Conservation (phyloP, 176 grass and related monocot genomes). For the Pharus latifolius region DNA sequence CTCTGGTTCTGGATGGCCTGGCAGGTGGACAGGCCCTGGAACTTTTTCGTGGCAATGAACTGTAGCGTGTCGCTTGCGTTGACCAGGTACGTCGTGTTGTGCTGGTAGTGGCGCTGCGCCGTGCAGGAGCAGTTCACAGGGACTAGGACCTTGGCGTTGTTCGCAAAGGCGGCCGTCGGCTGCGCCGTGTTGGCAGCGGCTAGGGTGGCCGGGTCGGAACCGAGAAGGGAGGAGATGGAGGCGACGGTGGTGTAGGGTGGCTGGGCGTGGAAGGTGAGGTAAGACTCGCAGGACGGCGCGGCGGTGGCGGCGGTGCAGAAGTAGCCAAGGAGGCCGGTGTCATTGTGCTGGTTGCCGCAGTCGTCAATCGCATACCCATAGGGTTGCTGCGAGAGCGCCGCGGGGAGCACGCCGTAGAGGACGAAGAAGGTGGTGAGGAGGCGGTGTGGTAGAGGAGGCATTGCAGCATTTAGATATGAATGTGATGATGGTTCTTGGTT, state of each 20-base stretch:
- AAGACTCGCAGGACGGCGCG: conserved; percentile 37
- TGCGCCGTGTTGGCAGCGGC: conserved; percentile 10
- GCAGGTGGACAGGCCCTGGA: conserved; percentile 61
- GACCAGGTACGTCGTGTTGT: conserved; percentile 36
- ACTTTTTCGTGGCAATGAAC: conserved; percentile 33
- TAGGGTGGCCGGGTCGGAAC: conserved; percentile 12
- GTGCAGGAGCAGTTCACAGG: conserved; percentile 55
- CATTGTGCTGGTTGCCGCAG: conserved; percentile 24
- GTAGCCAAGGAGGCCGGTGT: conserved; percentile 50
- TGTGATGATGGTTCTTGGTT: not conserved
- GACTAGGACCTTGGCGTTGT: conserved; percentile 33
- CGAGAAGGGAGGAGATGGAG: conserved; percentile 38
- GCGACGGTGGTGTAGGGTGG: not conserved
- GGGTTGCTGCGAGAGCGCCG: conserved; percentile 27
- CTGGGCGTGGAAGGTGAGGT: conserved; percentile 52
- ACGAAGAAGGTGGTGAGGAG: not conserved
- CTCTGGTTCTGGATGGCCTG: conserved; percentile 44
- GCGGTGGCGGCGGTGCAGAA: conserved; percentile 21
- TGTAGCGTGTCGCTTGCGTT: not conserved
- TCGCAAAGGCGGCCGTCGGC: too few species aligned
- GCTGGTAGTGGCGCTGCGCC: conserved; percentile 38
- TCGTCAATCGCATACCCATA: conserved; percentile 27
- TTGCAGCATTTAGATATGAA: not conserved
- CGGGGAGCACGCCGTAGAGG: not conserved
- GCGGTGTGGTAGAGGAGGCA: not conserved